These are phyloP conservation scores for Podila clonocystis DNA, from an alignment of 192 early-diverging fungal species.

Conservation along the genomic window DNA sequence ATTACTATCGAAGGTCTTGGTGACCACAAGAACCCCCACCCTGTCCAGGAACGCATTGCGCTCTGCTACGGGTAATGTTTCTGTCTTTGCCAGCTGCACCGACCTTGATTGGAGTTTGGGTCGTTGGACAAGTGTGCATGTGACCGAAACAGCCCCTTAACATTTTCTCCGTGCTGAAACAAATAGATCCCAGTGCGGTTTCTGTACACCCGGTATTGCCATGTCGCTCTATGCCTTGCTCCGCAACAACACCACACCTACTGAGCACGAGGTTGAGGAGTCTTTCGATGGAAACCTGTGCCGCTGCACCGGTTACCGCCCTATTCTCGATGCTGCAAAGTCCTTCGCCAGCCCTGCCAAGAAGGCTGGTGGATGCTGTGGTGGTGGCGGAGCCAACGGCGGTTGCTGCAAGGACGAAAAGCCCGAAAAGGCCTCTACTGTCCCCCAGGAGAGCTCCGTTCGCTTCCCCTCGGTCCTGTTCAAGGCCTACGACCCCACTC, in stretches of 20 bases:
- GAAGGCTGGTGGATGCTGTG: slow-evolving; percentile 43
- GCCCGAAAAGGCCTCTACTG: slow-evolving; percentile 30
- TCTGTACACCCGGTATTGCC: slow-evolving; percentile 92
- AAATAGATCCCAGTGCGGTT: slow-evolving; percentile 83
- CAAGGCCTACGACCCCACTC: slow-evolving; percentile 67
- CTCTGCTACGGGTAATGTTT: slow-evolving; percentile 65
- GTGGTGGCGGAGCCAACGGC: slow-evolving; percentile 51
- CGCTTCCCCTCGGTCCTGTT: slow-evolving; percentile 58
- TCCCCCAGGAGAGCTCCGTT: slow-evolving; percentile 46
- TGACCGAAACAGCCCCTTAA: not conserved
- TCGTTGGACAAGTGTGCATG: not conserved
- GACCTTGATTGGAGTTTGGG: too few species aligned
- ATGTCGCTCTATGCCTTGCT: slow-evolving; percentile 87
- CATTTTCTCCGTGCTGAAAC: not conserved
- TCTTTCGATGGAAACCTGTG: slow-evolving; percentile 91
- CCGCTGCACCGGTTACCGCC: slow-evolving; percentile 91
- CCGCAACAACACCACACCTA: slow-evolving; percentile 74
- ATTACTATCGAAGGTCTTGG: slow-evolving; percentile 87
- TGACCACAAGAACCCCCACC: slow-evolving; percentile 71
- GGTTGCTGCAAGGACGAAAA: slow-evolving; percentile 61
- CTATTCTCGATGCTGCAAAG: slow-evolving; percentile 88
- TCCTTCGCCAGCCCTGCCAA: slow-evolving; percentile 52
- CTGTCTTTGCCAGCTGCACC: not conserved
- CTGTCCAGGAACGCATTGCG: slow-evolving; percentile 80
- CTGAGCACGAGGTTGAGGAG: slow-evolving; percentile 80